Evolutionary conservation across 495 filamentous ascomycete species (phyloP), one percentile per base, ranked within the genome.

Genomic region (Lasiosphaeria ovina): DNA sequence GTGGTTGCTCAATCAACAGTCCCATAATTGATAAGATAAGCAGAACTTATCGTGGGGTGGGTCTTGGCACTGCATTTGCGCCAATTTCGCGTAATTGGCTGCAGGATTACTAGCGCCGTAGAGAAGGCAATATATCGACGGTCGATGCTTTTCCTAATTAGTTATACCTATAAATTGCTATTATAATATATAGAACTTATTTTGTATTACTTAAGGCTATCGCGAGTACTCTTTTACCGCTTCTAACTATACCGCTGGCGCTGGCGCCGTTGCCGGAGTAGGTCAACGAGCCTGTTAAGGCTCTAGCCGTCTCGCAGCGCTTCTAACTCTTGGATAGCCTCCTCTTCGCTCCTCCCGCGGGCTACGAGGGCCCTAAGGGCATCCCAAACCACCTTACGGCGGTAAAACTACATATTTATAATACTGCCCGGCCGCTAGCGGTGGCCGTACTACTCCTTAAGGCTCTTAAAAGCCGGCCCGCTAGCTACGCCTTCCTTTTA

Each of bases 41-140:
- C 47, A 50, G 47, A 10, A 50, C 47, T 50, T 50, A 52, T 52
- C 50, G 50, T 52, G 31, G 50, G 50, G 50, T 52, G 14, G 32
- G 50, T 24, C 31, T 52, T 52, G 14, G 50, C 50, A 11, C 50
- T 52, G 50, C 50, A 7, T 32, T 52, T 52, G 50, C 50, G 50
- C 50, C 50, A 52, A 52, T 52, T 24, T 52, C 50, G 50, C 50
- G 50, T 52, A 52, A 52, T 52, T 52, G 50, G 50, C 50, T 34
- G 50, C 50, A 33, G 50, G 50, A 52, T 52, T 52, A 33, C 50
- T 52, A 52, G 50, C 50, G 50, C 31, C 50, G 50, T 24, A 52
- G 50, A 52, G 14, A 52, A 52, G 50, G 32, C 7, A 52, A 52
- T 52, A 17, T 40, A 52, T 52, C 50, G 50, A 52, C 50, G 50